Percentiles rank a stretch among this genome's conserved stretches.
phyloP scores from a whole-genome alignment of 2,329 filamentous ascomycete genomes.

The Lojkania enalia region DNA sequence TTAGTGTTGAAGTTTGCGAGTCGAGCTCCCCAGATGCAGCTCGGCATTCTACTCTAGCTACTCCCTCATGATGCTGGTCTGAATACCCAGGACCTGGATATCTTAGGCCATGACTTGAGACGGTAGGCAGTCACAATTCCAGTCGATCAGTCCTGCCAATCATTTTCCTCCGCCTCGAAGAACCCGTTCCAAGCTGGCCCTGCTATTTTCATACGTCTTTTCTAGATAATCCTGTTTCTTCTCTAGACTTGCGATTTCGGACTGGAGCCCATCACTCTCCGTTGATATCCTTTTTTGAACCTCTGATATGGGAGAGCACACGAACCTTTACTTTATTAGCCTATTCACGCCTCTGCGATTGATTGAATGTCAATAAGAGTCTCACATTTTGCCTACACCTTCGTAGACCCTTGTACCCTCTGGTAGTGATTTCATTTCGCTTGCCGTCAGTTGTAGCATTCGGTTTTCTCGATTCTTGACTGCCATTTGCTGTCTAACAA shows the following conservation, averaged over 20 bases:
- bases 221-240: conserved; percentile 93
- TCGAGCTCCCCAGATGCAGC: no score
- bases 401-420: conserved; percentile 83
- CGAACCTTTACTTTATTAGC: no score
- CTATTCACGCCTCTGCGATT: no score
- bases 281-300: conserved; percentile 75
- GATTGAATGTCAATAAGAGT: conserved; percentile 16
- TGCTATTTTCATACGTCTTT: conserved; percentile 93
- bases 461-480: conserved; percentile 87
- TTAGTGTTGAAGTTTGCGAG: no score
- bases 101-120: not conserved
- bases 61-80: no score
- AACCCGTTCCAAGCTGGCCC: conserved; percentile 87
- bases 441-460: conserved; percentile 82
- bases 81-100: no score
- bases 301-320: conserved; percentile 71
- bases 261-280: conserved; percentile 74
- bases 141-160: no score
- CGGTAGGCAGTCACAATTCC: not conserved
- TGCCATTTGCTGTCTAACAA: conserved; percentile 82
- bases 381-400: conserved; percentile 95
- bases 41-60: no score
- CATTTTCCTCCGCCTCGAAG: conserved; percentile 55
- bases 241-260: conserved; percentile 77
- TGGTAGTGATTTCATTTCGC: conserved; percentile 78